Evolutionary conservation across 495 filamentous ascomycete species (phyloP), one percentile per base, ranked within the genome.

Genomic region (Emericellopsis terricola): DNA sequence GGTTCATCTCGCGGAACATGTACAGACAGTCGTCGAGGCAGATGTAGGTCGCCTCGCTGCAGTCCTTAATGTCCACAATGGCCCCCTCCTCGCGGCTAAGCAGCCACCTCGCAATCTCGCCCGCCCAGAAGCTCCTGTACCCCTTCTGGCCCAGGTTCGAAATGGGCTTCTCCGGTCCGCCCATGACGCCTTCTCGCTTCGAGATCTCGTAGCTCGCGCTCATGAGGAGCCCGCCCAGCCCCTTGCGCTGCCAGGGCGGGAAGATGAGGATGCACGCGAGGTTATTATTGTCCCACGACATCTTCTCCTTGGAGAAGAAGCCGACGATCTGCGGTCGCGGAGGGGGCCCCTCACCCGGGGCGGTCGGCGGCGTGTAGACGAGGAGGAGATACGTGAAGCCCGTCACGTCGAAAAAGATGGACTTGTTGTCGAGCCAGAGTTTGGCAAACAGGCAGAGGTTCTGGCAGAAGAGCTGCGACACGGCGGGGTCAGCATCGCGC

Each of bases 281-380:
- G 42, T 96, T 99, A 52, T 96, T 94, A 44, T 89, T 82, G 47
- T 99, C 89, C 89, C 89, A 99, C 3, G 81, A 89, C 55, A 93
- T 76, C 47, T 96, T 96, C 58, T 99, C 89, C 49, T 96, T 96
- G 15, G 79, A 87, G 65, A 93, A 99, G 68, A 93, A 99, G 33
- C 91, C 89, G 6, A 94, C 70, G 19, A 94, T 76, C 31, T 73
- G 71, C 26, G 49, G 45, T 15, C 51, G 51, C 3, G 45, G 50
- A 3, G 30, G 24, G 9, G 20, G 35, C 16, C 27, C 13, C 3
- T 41, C 48, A 40, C 55, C 46, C 1, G 55, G 33, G 5, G 57
- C 23, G 32, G 50, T 48, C 33, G 58, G 66, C 47, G 60, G 59
- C 3, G 68, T 76, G 38, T 76, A 60, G 30, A 81, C 71, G 35